Percentiles rank a stretch among this genome's conserved stretches.
Conservation (phyloP, 306 rosid genomes). For the Comarum palustre region DNA sequence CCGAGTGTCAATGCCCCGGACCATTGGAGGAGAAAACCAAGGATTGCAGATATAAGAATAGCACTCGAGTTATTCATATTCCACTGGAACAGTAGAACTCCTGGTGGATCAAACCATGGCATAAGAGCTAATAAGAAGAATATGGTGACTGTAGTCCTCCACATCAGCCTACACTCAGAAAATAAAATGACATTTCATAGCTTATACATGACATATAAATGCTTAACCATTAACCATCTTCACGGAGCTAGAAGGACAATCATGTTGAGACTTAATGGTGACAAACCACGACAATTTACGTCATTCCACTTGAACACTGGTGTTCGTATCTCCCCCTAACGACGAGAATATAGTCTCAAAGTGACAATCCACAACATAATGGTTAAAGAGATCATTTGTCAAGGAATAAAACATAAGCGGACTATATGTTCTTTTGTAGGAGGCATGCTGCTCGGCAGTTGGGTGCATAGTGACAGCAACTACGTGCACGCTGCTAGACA, state of each 20-base stretch:
- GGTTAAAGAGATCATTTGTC: too few species aligned
- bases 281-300: too few species aligned
- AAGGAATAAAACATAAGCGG: too few species aligned
- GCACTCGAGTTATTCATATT: conserved; percentile 53
- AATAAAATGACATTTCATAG: background rate
- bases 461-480: too few species aligned
- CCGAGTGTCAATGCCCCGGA: conserved; percentile 97
- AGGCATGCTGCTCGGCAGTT: too few species aligned
- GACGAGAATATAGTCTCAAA: too few species aligned
- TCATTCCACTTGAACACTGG: too few species aligned
- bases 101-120: conserved; percentile 99
- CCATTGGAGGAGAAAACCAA: conserved; percentile 95
- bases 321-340: too few species aligned
- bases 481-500: too few species aligned
- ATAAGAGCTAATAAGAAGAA: conserved; percentile 79
- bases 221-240: background rate
- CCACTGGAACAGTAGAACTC: conserved; percentile 78
- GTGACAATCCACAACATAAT: too few species aligned
- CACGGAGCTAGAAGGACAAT: background rate
- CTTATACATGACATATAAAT: background rate
- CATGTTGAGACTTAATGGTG: too few species aligned
- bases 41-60: conserved; percentile 66
- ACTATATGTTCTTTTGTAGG: too few species aligned
- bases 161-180: conserved; percentile 68
- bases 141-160: conserved; percentile 78